These are phyloP conservation scores for Lactifluus volemus DNA, from an alignment of 768 basidiomycete species.

Conservation along the genomic window DNA sequence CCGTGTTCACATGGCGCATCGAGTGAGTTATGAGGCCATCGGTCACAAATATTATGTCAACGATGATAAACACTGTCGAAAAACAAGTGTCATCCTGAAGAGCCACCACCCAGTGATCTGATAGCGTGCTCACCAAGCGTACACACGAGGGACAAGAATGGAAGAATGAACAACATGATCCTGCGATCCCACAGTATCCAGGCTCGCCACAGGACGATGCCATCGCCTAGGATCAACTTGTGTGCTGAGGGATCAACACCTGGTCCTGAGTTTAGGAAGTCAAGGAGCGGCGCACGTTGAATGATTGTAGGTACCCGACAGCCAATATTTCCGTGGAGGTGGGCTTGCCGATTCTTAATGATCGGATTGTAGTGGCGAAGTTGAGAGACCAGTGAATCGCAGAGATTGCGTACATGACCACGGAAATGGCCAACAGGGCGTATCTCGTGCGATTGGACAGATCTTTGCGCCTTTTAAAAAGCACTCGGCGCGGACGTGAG, in stretches of 20 bases:
- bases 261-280: background rate
- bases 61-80: background rate
- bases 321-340: background rate
- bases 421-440: background rate
- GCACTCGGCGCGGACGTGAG: background rate
- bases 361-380: background rate
- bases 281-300: background rate
- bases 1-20: background rate
- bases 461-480: background rate
- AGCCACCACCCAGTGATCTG: background rate
- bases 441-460: background rate
- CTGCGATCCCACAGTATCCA: constrained; percentile 7
- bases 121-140: background rate
- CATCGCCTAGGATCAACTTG: constrained; percentile 1
- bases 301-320: background rate
- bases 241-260: background rate
- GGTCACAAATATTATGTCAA: background rate
- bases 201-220: constrained; percentile 10
- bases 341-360: background rate
- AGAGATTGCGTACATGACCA: background rate
- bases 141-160: background rate
- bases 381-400: background rate
- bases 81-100: background rate
- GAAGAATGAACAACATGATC: background rate
- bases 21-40: background rate